These are phyloP conservation scores for Xylaria sp. DNA, from an alignment of 2,329 filamentous ascomycete genomes.

Conservation along the genomic window DNA sequence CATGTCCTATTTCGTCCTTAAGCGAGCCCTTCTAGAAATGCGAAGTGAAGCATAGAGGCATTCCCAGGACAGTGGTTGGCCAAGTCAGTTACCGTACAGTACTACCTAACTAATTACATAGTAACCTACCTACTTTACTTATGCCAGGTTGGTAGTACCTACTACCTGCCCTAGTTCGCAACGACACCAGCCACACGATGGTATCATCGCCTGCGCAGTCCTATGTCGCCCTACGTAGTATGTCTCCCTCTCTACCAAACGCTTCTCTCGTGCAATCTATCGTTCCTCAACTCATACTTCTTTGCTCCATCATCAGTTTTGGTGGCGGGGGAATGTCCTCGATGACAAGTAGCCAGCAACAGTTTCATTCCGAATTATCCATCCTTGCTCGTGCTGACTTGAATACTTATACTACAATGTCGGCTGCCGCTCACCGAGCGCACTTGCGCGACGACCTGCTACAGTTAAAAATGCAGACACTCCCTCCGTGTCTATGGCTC, in stretches of 20 bases:
- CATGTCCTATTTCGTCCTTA: constrained; percentile 15
- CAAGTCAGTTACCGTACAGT: neutral
- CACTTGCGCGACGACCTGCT: constrained; percentile 10
- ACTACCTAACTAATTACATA: neutral
- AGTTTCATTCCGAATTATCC: constrained; percentile 38
- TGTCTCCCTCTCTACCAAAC: constrained; percentile 14
- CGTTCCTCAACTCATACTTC: constrained; percentile 1
- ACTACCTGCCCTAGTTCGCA: neutral
- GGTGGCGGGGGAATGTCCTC: constrained; percentile 8
- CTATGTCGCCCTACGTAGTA: neutral
- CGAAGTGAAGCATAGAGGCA: constrained; percentile 1
- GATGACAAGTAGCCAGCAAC: constrained; percentile 5
- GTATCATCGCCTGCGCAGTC: neutral
- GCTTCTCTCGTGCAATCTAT: constrained; percentile 5
- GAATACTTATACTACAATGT: neutral
- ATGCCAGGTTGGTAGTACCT: neutral
- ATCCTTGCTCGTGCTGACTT: constrained; percentile 24
- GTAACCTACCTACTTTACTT: neutral
- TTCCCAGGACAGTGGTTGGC: constrained; percentile 1
- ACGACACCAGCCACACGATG: constrained; percentile 33
- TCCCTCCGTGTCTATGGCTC: constrained; percentile 13
- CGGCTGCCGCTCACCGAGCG: neutral
- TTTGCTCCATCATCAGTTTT: constrained; percentile 7
- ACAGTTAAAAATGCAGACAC: constrained; percentile 28
- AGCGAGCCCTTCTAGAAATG: constrained; percentile 2